These are phyloP conservation scores for Chamaecrista fasciculata DNA, from an alignment of 306 rosid genomes.

Conservation along the genomic window DNA sequence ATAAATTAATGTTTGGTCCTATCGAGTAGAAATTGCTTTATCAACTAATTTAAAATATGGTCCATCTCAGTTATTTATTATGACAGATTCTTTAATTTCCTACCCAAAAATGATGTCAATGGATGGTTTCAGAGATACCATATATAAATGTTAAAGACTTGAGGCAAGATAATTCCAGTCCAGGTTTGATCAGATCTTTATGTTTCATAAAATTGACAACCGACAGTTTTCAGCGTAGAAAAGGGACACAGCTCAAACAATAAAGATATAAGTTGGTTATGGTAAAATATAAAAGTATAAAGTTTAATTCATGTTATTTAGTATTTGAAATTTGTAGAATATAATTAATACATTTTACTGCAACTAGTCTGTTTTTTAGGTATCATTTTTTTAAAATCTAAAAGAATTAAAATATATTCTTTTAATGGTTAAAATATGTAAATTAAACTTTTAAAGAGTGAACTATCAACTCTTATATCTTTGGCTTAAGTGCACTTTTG, in stretches of 20 bases:
- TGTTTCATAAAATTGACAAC: not conserved
- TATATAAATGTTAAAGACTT: not conserved
- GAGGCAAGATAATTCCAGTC: not conserved
- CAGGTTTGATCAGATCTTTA: not conserved
- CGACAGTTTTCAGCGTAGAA: not conserved
- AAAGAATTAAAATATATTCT: too few relatives aligned
- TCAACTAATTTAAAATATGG: not conserved
- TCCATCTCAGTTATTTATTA: conserved; percentile 12
- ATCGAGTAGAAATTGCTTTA: not conserved
- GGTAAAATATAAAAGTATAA: too few relatives aligned
- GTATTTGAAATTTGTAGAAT: too few relatives aligned
- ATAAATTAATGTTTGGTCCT: not conserved
- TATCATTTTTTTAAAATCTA: too few relatives aligned
- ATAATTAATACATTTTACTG: too few relatives aligned
- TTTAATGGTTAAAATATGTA: too few relatives aligned
- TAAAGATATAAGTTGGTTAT: too few relatives aligned
- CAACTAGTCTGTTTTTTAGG: too few relatives aligned
- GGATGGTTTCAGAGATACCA: conserved; percentile 4
- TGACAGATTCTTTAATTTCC: conserved; percentile 14
- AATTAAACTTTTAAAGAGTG: too few relatives aligned
- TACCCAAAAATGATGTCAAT: not conserved
- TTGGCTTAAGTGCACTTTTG: too few relatives aligned
- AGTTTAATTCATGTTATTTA: too few relatives aligned
- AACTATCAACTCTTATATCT: too few relatives aligned
- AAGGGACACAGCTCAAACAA: not conserved